Conservation (phyloP, 208 protist species). For the Trypanosoma scelopori region DNA sequence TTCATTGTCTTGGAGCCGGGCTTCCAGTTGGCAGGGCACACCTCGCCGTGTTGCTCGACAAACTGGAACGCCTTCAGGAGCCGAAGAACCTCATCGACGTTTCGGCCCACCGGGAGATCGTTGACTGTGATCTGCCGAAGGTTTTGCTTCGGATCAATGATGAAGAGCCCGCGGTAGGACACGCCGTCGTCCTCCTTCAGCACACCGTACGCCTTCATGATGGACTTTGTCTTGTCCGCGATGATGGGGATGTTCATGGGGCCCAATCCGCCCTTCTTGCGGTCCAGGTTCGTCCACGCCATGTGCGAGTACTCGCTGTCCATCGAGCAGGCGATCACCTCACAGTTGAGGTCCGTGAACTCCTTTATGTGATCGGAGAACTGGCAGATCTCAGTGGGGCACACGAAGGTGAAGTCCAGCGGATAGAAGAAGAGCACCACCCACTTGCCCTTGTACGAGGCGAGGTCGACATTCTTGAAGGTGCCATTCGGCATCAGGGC, state of each 20-base stretch:
- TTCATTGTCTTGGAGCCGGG: conserved; percentile 91
- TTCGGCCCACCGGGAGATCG: conserved; percentile 95
- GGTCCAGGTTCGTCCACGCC: conserved; percentile 94
- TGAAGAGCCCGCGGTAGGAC: conserved; percentile 93
- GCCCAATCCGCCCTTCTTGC: conserved; percentile 97
- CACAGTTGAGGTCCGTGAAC: conserved; percentile 87
- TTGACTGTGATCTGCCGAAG: conserved; percentile 94
- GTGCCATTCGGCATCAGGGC: conserved; percentile 93
- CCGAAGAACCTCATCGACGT: conserved; percentile 94
- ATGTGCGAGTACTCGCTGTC: conserved; percentile 96
- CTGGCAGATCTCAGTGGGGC: conserved; percentile 96
- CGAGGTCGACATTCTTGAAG: conserved; percentile 92
- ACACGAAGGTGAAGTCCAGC: conserved; percentile 97
- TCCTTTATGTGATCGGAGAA: conserved; percentile 92
- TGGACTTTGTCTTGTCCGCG: conserved; percentile 93
- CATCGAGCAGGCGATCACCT: conserved; percentile 92
- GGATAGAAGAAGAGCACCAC: conserved; percentile 97
- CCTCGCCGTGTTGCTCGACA: conserved; percentile 93
- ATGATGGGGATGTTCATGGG: conserved; percentile 95
- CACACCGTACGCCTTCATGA: conserved; percentile 92
- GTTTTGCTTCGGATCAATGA: conserved; percentile 93
- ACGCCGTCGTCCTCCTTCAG: conserved; percentile 91
- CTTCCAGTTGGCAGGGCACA: conserved; percentile 95
- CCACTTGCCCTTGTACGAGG: conserved; percentile 93
- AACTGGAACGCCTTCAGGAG: conserved; percentile 96